Evolutionary conservation across 148 eudicot species (phyloP).

Genomic region (Drosera capensis): DNA sequence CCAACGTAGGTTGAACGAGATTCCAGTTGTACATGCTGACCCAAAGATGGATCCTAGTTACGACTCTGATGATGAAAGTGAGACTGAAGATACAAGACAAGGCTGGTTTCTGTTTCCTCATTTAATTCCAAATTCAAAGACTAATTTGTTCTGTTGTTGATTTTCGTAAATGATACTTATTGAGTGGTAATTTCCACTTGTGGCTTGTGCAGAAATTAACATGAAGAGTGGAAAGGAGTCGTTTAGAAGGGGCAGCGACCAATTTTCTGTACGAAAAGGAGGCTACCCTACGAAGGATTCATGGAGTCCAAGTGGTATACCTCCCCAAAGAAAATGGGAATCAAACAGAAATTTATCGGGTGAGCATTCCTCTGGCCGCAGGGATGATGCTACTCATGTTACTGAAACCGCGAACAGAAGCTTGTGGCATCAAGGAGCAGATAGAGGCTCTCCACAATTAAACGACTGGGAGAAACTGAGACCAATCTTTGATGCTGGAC

Average conservation of each 20-base stretch:
- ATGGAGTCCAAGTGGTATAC: slow-evolving; percentile 39
- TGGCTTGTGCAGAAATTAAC: slow-evolving; percentile 30
- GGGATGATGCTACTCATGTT: slow-evolving; percentile 19
- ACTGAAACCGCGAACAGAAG: slow-evolving; percentile 23
- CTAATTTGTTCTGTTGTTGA: background rate
- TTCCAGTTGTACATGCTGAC: slow-evolving; percentile 46
- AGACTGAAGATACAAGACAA: slow-evolving; percentile 10
- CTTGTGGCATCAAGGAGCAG: slow-evolving; percentile 35
- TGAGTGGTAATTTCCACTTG: background rate
- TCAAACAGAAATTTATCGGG: slow-evolving; percentile 23
- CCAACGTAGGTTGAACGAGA: slow-evolving; percentile 34
- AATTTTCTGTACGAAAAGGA: slow-evolving; percentile 45
- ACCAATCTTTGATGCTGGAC: slow-evolving; percentile 6
- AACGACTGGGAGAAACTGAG: slow-evolving; percentile 25
- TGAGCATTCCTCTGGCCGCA: slow-evolving; percentile 26
- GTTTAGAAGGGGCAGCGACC: slow-evolving; percentile 43
- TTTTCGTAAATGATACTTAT: background rate
- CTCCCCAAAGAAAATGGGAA: slow-evolving; percentile 38
- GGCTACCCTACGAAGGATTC: slow-evolving; percentile 34
- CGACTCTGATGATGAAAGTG: slow-evolving; percentile 48
- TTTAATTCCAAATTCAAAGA: background rate
- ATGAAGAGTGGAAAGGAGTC: slow-evolving; percentile 31
- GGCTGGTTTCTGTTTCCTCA: background rate
- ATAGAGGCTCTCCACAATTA: slow-evolving; percentile 19
- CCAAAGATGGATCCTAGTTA: slow-evolving; percentile 48